Evolutionary conservation across 2,329 filamentous ascomycete species (phyloP).

Genomic region (Colletotrichum incanum): DNA sequence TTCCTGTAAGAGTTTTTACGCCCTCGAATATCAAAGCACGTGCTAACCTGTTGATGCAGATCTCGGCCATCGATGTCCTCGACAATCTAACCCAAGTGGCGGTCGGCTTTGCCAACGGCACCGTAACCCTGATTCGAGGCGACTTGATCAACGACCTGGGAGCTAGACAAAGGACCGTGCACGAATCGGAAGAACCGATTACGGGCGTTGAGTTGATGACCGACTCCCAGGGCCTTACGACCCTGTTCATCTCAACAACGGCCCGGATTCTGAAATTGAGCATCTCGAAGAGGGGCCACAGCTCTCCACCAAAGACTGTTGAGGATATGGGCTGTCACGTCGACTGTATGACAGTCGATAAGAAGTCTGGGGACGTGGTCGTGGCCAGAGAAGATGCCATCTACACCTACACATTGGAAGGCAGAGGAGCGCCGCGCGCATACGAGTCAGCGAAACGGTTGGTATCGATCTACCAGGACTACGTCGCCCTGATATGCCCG

Average conservation of each 20-base stretch:
- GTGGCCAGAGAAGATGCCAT: conserved; percentile 96
- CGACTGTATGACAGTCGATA: conserved; percentile 95
- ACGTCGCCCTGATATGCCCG: conserved; percentile 89
- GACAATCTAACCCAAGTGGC: conserved; percentile 94
- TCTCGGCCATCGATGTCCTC: conserved; percentile 90
- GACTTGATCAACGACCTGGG: conserved; percentile 96
- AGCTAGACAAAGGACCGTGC: conserved; percentile 92
- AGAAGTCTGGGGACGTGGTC: conserved; percentile 84
- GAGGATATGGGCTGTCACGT: conserved; percentile 92
- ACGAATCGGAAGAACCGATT: conserved; percentile 96
- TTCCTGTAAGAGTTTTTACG: conserved; percentile 75
- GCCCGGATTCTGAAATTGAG: conserved; percentile 88
- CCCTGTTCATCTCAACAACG: conserved; percentile 93
- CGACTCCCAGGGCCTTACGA: conserved; percentile 73
- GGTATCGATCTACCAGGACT: conserved; percentile 85
- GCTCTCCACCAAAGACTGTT: conserved; percentile 87
- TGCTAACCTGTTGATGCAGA: conserved; percentile 58
- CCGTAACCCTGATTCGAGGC: conserved; percentile 92
- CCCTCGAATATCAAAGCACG: no score
- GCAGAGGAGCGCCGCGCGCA: conserved; percentile 88
- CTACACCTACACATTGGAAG: conserved; percentile 91
- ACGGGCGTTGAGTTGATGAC: conserved; percentile 87
- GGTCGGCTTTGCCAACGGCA: conserved; percentile 95
- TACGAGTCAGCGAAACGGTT: conserved; percentile 93
- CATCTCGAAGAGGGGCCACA: conserved; percentile 90